Conservation (phyloP, 2,329 filamentous ascomycete genomes). For the Aspergillus novoparasiticus region DNA sequence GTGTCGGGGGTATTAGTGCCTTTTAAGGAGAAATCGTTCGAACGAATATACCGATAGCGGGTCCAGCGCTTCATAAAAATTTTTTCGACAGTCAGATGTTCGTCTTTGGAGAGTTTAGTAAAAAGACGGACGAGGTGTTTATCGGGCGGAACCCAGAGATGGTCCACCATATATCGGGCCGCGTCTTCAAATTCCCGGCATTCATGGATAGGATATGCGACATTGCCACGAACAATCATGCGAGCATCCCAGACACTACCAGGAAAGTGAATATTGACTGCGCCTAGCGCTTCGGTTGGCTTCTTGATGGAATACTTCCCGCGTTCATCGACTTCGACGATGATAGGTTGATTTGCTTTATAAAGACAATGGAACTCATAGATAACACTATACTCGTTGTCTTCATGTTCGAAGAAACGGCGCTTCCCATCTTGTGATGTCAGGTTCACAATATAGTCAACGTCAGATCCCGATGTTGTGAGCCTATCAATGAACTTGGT, state of each 20-base stretch:
- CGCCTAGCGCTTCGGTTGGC: constrained; percentile 31
- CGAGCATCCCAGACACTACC: constrained; percentile 44
- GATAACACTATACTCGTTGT: constrained; percentile 25
- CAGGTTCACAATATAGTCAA: constrained; percentile 42
- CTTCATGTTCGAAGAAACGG: constrained; percentile 32
- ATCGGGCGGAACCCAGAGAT: constrained; percentile 36
- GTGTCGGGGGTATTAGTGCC: background rate
- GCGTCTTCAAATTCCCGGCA: constrained; percentile 31
- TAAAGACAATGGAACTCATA: constrained; percentile 46
- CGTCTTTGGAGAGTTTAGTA: constrained; percentile 26
- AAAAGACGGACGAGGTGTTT: constrained; percentile 31
- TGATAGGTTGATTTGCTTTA: constrained; percentile 30
- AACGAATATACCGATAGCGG: constrained; percentile 29
- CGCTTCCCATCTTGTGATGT: constrained; percentile 20
- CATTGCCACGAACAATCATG: constrained; percentile 31
- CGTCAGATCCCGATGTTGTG: constrained; percentile 43
- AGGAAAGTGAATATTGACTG: constrained; percentile 44
- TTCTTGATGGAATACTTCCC: constrained; percentile 33
- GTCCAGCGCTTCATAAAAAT: constrained; percentile 39
- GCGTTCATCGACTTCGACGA: constrained; percentile 36
- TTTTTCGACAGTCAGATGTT: constrained; percentile 31
- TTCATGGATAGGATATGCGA: constrained; percentile 24
- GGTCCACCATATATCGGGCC: constrained; percentile 34
- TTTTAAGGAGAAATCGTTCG: constrained; percentile 2
- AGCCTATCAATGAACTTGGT: constrained; percentile 41